phyloP scores from a whole-genome alignment of 768 basidiomycete genomes.

The Agaricus sinodeliciosus region DNA sequence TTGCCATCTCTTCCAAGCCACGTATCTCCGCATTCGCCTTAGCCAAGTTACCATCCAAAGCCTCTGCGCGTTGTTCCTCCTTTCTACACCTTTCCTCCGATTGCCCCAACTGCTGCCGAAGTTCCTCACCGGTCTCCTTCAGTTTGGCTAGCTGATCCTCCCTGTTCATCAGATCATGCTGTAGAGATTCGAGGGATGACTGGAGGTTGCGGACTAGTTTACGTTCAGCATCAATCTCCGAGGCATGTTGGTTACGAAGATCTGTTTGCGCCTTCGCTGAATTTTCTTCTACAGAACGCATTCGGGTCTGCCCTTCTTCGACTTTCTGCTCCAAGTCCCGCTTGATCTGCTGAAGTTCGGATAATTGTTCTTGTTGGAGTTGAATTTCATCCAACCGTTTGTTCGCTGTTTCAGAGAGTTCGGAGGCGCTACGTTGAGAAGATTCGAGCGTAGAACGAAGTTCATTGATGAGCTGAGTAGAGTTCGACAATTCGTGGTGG shows the following conservation, averaged over 20 bases:
- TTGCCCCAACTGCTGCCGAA: background rate
- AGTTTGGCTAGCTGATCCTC: background rate
- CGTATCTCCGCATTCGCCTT: background rate
- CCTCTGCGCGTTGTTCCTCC: background rate
- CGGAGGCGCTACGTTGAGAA: background rate
- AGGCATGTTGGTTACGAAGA: background rate
- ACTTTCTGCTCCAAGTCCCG: background rate
- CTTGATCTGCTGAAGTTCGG: background rate
- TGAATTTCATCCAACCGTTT: background rate
- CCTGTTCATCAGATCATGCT: background rate
- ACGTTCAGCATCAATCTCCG: background rate
- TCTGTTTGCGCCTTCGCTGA: background rate
- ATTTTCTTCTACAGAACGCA: background rate
- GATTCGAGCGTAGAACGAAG: background rate
- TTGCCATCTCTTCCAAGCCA: constrained; percentile 1
- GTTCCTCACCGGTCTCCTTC: background rate
- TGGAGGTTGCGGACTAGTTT: background rate
- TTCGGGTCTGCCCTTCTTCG: background rate
- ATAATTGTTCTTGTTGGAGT: background rate
- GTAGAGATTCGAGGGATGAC: background rate
- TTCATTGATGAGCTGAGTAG: background rate
- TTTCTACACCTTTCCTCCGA: background rate
- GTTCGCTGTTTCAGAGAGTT: background rate
- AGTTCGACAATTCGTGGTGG: background rate
- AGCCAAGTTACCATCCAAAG: background rate